These are phyloP conservation scores for Globisporangium barbulae DNA, from an alignment of 352 stramenopile genomes.

Conservation along the genomic window DNA sequence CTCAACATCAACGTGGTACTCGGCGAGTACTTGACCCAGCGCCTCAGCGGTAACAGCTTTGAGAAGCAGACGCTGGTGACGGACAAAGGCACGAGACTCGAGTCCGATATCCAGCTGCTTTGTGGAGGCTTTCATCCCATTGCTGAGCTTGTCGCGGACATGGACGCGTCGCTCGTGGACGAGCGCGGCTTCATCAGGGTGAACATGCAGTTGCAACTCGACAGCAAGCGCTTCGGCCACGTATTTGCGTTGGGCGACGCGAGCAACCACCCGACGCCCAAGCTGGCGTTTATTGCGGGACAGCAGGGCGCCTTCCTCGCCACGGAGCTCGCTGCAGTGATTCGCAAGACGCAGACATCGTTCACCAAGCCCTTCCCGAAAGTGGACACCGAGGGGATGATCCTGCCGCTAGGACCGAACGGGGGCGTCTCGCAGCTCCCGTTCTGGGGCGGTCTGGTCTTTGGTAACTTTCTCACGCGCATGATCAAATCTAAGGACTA, in stretches of 20 bases:
- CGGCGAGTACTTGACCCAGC: constrained; percentile 40
- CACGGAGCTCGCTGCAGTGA: neutral
- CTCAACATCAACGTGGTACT: constrained; percentile 50
- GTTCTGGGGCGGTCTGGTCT: neutral
- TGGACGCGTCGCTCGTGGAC: neutral
- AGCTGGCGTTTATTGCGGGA: neutral
- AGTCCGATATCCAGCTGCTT: constrained; percentile 23
- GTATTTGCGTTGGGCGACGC: neutral
- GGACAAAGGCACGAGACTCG: constrained; percentile 38
- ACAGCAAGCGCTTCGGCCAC: neutral
- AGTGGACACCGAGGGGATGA: neutral
- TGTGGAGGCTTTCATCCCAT: neutral
- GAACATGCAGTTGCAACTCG: neutral
- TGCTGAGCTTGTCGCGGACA: neutral
- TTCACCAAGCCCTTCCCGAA: neutral
- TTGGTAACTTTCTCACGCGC: constrained; percentile 1
- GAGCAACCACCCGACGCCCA: neutral
- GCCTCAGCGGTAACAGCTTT: constrained; percentile 29
- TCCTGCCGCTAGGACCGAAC: neutral
- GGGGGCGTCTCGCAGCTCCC: neutral
- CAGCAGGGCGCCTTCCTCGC: neutral
- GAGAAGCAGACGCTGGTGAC: constrained; percentile 33
- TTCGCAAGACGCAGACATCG: neutral
- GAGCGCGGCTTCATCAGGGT: neutral
- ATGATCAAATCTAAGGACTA: neutral